phyloP scores from a whole-genome alignment of 352 stramenopile species.

The Pythium folliculosum region DNA sequence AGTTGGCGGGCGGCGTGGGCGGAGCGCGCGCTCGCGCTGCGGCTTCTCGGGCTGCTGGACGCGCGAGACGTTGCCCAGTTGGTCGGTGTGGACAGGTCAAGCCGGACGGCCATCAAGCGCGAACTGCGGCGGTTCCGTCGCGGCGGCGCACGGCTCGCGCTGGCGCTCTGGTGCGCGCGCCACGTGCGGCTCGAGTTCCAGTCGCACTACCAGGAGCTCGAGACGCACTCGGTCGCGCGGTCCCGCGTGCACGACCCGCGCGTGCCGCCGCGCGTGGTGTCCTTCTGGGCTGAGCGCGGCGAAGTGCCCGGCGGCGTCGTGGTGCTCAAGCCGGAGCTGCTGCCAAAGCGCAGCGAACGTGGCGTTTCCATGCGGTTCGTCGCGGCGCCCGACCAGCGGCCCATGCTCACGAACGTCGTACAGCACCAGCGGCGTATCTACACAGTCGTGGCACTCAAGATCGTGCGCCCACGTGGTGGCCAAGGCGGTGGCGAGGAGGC shows the following conservation, averaged over 20 bases:
- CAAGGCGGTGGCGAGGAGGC: background rate
- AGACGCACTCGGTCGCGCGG: conserved; percentile 48
- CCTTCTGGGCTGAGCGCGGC: conserved; percentile 56
- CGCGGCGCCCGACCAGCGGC: conserved; percentile 24
- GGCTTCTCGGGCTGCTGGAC: conserved; percentile 39
- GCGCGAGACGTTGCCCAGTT: conserved; percentile 28
- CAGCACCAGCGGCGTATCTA: conserved; percentile 56
- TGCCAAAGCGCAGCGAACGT: conserved; percentile 27
- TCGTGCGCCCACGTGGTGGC: no score
- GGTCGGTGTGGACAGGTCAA: conserved; percentile 31
- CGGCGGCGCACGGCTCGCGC: conserved; percentile 30
- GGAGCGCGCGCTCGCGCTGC: conserved; percentile 22
- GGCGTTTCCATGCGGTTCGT: conserved; percentile 22
- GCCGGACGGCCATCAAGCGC: conserved; percentile 12
- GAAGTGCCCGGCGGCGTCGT: conserved; percentile 34
- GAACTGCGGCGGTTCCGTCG: conserved; percentile 34
- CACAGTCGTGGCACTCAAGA: conserved; percentile 50
- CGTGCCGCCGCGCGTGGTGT: conserved; percentile 54
- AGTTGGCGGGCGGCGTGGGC: conserved; percentile 6
- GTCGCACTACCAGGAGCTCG: conserved; percentile 50
- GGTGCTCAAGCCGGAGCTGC: conserved; percentile 4
- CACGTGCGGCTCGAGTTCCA: conserved; percentile 47
- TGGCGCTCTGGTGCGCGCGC: conserved; percentile 37
- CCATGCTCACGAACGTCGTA: conserved; percentile 66
- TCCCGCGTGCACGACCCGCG: conserved; percentile 43